Evolutionary conservation across 2,329 filamentous ascomycete species (phyloP), one percentile per base, ranked within the genome.

Genomic region (Ascochyta lentis): DNA sequence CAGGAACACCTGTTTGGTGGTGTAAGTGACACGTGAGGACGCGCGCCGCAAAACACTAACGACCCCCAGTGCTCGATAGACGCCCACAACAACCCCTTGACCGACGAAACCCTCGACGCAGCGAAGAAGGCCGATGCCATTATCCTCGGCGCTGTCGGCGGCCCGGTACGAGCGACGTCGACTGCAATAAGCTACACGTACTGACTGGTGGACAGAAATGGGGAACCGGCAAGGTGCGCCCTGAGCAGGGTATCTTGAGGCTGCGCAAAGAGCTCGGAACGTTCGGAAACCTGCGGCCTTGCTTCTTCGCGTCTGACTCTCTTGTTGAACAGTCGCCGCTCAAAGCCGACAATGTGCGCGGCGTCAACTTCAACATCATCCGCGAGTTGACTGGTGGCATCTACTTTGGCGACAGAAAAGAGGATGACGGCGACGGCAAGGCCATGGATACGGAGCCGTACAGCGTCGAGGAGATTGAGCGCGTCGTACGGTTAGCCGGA

Each of bases 231-330:
- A 79, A 87, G 54, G 89, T 97, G 61, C 91, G 93, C 40, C 94
- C 94, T 1, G 94, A 98, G 77, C 91, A 97, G 79, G 94, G 94
- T 59, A 87, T 98, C 69, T 88, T 98, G 59, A 86, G 83, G 66
- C 90, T 98, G 49, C 92, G 94, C 79, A 97, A 96, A 79, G 91
- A 97, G 79, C 90, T 98, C 84, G 84, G 85, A 72, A 92, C 94
- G 53, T 98, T 96, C 79, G 94, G 93, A 67, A 98, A 98, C 85
- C 87, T 98, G 55, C 89, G 94, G 6, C 94, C 93, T 9, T 98
- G 94, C 84, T 96, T 91, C 84, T 98, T 99, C 80, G 91, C 92
- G 46, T 93, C 92, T 1, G 90, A 94, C 49, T 85, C 55, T 29
- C 88, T 97, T 45, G 88, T 96, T 70, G 88, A 93, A 45, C 85